phyloP scores from a whole-genome alignment of 441 rosid species.

The Melianthus villosus region DNA sequence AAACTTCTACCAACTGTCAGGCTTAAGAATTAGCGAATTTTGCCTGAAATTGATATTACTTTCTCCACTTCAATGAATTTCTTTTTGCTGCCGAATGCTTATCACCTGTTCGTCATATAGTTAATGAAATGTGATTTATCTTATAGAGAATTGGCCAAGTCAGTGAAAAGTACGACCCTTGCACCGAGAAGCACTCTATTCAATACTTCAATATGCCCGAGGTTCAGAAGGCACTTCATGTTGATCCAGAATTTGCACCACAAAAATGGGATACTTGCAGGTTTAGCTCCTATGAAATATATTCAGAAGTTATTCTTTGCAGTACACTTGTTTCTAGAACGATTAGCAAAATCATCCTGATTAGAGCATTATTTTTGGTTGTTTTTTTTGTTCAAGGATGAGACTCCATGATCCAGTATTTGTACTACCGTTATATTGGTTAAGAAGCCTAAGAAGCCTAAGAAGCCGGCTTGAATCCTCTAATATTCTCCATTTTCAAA shows the following conservation, averaged over 20 bases:
- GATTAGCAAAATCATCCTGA: too few species aligned
- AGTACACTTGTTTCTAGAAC: too few species aligned
- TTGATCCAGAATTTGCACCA: conserved; percentile 44
- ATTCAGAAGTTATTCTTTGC: too few species aligned
- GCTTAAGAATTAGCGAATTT: background rate
- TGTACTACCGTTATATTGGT: too few species aligned
- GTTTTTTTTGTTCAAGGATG: too few species aligned
- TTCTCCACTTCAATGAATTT: background rate
- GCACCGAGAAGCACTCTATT: conserved; percentile 67
- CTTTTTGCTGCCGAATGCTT: conserved; percentile 1
- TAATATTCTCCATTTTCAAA: too few species aligned
- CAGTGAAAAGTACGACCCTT: conserved; percentile 81
- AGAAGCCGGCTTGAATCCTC: too few species aligned
- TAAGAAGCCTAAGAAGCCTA: too few species aligned
- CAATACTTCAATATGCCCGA: conserved; percentile 66
- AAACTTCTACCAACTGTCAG: background rate
- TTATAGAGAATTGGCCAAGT: conserved; percentile 36
- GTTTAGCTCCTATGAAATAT: too few species aligned
- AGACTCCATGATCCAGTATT: too few species aligned
- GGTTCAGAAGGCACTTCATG: conserved; percentile 75
- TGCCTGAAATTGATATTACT: background rate
- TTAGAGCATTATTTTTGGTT: too few species aligned
- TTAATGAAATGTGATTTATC: conserved; percentile 9
- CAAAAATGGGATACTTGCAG: conserved; percentile 83
- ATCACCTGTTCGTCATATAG: background rate